Evolutionary conservation across 805 yeast genomes (phyloP), one percentile per base, ranked within the genome.

Genomic region (Candida broadrunensis): DNA sequence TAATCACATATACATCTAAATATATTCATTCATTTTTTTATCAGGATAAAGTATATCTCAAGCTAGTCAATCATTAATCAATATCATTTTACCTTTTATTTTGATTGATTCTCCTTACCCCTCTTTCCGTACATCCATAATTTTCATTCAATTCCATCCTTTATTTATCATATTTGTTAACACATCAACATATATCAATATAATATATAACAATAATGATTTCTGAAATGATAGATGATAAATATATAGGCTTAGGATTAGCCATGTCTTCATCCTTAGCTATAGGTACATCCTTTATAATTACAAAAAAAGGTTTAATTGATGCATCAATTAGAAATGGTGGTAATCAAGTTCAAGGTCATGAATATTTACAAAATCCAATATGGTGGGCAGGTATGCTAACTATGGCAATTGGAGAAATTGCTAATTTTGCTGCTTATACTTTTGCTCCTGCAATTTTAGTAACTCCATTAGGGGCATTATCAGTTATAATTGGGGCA

Each of bases 361-460:
- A 73, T 56, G 81, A 84, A 52, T 88, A 88, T 57, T 67, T 88
- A 47, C 80, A 76, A 49, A 88, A 85, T 59, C 96, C 97, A 11
- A 77, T 87, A 29, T 88, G 97, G 97, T 86, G 95, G 87, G 86
- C 91, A 0, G 97, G 97, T 11, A 89, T 89, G 75, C 55, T 81
- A 23, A 81, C 95, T 36, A 83, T 88, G 97, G 95, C 93, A 2
- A 65, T 88, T 17, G 97, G 97, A 5, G 97, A 88, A 58, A 65
- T 88, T 31, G 96, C 96, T 43, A 88, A 88, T 58, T 88, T 88
- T 58, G 96, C 96, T 3, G 97, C 97, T 0, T 88, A 88, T 58
- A 88, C 96, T 1, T 88, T 88, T 73, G 97, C 97, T 0, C 96
- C 97, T 3, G 95, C 96, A 1, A 85, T 89, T 48, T 65, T 88